A percentile compares a stretch with the other conserved stretches of the same genome.
These are phyloP conservation scores for Pseudogymnoascus sp. DNA, from an alignment of 2,329 filamentous ascomycete genomes.

Conservation along the genomic window DNA sequence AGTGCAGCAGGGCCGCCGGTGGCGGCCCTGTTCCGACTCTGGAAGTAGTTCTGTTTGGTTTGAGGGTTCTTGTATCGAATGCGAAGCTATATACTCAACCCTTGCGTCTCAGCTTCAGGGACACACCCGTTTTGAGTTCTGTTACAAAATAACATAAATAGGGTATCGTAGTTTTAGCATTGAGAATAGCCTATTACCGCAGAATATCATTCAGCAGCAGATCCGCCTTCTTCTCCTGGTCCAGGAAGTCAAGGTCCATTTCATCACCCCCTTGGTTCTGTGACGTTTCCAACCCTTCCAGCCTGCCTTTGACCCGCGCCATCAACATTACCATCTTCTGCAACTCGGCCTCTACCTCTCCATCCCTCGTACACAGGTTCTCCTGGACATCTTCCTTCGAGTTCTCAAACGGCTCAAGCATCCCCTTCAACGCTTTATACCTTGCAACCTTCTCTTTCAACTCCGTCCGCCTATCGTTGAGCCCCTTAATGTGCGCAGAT, in stretches of 20 bases:
- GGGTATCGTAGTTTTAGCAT: not conserved
- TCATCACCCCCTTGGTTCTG: conserved; percentile 15
- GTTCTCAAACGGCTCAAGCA: conserved; percentile 44
- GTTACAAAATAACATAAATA: not conserved
- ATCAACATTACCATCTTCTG: conserved; percentile 58
- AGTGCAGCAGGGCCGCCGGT: not conserved
- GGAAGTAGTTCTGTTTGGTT: not conserved
- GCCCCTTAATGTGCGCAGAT: conserved; percentile 39
- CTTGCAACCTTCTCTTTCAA: conserved; percentile 37
- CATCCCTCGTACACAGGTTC: conserved; percentile 58
- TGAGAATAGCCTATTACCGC: not conserved
- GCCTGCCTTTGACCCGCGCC: conserved; percentile 47
- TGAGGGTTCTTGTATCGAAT: not conserved
- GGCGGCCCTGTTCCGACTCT: too few relatives aligned
- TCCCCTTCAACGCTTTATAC: conserved; percentile 40
- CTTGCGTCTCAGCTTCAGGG: not conserved
- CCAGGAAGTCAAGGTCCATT: conserved; percentile 18
- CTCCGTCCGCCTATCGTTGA: conserved; percentile 39
- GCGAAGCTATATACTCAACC: not conserved
- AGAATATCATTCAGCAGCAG: not conserved
- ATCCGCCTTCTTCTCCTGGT: conserved; percentile 7
- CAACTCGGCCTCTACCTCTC: conserved; percentile 57
- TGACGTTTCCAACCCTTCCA: conserved; percentile 28
- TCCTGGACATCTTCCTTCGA: conserved; percentile 45
- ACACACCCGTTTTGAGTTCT: not conserved